Percentiles rank a stretch among this genome's conserved stretches.
Evolutionary conservation across 768 basidiomycete genomes (phyloP).

Genomic region (Naematelia aurantialba): DNA sequence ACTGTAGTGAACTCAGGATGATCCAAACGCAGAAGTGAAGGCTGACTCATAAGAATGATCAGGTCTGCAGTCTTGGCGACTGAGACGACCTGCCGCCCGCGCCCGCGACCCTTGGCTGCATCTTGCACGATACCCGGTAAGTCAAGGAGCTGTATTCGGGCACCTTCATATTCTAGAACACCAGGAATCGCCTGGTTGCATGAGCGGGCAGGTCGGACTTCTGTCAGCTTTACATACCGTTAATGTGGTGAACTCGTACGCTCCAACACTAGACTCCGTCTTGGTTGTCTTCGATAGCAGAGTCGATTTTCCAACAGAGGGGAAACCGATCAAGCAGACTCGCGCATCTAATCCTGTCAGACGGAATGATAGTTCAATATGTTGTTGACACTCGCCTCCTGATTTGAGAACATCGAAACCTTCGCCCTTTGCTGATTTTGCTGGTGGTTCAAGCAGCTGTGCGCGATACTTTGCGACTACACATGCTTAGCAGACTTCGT

Average conservation of each 20-base stretch:
- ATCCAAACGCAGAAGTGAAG: neutral
- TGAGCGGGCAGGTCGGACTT: neutral
- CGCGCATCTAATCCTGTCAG: conserved; percentile 61
- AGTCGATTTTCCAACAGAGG: conserved; percentile 93
- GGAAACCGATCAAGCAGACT: conserved; percentile 90
- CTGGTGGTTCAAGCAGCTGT: conserved; percentile 84
- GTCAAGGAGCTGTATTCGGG: conserved; percentile 88
- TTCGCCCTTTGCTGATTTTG: conserved; percentile 72
- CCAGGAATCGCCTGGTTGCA: conserved; percentile 75
- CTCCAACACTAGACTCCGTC: conserved; percentile 80
- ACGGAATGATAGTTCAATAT: neutral
- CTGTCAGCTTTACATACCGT: conserved; percentile 56
- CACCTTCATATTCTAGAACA: conserved; percentile 91
- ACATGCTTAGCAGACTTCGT: neutral
- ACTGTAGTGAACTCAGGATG: conserved; percentile 22
- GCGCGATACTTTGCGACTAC: conserved; percentile 76
- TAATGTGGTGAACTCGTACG: conserved; percentile 93
- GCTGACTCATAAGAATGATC: conserved; percentile 59
- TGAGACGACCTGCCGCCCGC: conserved; percentile 93
- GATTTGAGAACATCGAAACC: conserved; percentile 86
- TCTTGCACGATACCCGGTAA: conserved; percentile 81
- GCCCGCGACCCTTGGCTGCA: conserved; percentile 60
- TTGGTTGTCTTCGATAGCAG: conserved; percentile 86
- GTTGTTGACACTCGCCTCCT: conserved; percentile 53
- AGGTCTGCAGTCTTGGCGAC: conserved; percentile 88